A percentile compares a stretch with the other conserved stretches of the same genome.
Evolutionary conservation across 768 basidiomycete species (phyloP).

Genomic region (Lactifluus subvellereus): DNA sequence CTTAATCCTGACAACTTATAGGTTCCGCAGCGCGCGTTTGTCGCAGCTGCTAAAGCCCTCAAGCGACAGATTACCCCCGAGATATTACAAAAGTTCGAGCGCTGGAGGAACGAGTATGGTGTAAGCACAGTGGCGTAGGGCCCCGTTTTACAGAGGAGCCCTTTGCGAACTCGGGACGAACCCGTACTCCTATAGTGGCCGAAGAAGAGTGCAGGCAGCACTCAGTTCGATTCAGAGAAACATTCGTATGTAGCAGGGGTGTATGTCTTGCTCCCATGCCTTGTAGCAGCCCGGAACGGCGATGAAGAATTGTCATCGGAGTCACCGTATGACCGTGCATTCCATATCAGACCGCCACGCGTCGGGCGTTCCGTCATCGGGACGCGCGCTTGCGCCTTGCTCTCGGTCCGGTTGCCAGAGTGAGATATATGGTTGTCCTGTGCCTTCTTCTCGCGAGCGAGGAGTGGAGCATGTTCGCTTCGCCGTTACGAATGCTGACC

Average conservation of each 20-base stretch:
- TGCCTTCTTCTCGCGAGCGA: background rate
- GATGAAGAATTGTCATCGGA: background rate
- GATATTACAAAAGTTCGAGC: constrained; percentile 63
- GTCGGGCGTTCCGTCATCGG: constrained; percentile 1
- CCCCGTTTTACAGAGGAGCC: background rate
- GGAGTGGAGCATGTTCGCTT: constrained; percentile 11
- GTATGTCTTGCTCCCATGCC: background rate
- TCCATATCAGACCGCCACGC: background rate
- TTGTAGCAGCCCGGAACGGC: background rate
- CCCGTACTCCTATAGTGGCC: background rate
- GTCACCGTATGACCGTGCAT: background rate
- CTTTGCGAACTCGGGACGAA: background rate
- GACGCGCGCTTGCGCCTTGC: background rate
- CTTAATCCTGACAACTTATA: constrained; percentile 29
- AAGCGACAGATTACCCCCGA: constrained; percentile 81
- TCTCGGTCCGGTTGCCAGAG: constrained; percentile 2
- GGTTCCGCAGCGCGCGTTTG: constrained; percentile 72
- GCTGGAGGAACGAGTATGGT: constrained; percentile 47
- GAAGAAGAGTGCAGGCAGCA: background rate
- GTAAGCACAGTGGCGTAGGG: constrained; percentile 4
- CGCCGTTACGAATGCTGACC: background rate
- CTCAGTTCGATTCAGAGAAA: background rate
- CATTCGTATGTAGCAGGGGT: constrained; percentile 3
- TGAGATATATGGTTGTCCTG: background rate
- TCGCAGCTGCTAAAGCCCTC: constrained; percentile 63